Evolutionary conservation across 345 rosid species (phyloP).

Genomic region (Corymbia maculata): DNA sequence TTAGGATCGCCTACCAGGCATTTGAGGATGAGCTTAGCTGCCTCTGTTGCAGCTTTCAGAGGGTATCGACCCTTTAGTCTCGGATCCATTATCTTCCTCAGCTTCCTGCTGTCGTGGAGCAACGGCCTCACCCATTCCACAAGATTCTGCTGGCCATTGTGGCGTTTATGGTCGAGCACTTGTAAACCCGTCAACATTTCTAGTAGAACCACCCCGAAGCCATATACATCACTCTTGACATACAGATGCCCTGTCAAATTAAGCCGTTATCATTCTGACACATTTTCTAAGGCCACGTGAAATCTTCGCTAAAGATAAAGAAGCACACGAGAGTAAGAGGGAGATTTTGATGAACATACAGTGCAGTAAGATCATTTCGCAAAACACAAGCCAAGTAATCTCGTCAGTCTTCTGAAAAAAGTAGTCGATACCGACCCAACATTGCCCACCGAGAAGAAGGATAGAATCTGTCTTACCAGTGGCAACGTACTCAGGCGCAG

Average conservation of each 20-base stretch:
- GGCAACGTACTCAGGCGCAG: conserved; percentile 80
- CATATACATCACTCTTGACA: conserved; percentile 69
- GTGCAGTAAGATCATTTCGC: not conserved
- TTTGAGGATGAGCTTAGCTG: conserved; percentile 34
- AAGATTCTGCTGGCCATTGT: conserved; percentile 22
- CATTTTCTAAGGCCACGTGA: not conserved
- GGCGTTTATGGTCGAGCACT: conserved; percentile 44
- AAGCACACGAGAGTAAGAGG: not conserved
- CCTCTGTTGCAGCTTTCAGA: conserved; percentile 21
- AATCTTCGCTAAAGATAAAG: not conserved
- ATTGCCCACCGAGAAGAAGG: not conserved
- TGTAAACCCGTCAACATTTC: conserved; percentile 62
- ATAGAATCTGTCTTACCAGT: conserved; percentile 32
- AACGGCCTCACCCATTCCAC: conserved; percentile 53
- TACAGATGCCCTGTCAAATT: conserved; percentile 51
- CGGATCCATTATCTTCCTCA: conserved; percentile 61
- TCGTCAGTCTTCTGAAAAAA: not conserved
- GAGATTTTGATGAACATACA: not conserved
- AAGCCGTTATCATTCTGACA: not conserved
- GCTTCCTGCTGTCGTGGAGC: conserved; percentile 26
- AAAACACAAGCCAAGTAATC: not conserved
- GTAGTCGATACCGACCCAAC: fast-evolving
- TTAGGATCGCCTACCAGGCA: conserved; percentile 63
- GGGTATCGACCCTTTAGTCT: conserved; percentile 42
- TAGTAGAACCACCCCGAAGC: conserved; percentile 70